A percentile compares a stretch with the other conserved stretches of the same genome.
Evolutionary conservation across 176 grass and related monocot species (phyloP).

Genomic region (Carex pumila): DNA sequence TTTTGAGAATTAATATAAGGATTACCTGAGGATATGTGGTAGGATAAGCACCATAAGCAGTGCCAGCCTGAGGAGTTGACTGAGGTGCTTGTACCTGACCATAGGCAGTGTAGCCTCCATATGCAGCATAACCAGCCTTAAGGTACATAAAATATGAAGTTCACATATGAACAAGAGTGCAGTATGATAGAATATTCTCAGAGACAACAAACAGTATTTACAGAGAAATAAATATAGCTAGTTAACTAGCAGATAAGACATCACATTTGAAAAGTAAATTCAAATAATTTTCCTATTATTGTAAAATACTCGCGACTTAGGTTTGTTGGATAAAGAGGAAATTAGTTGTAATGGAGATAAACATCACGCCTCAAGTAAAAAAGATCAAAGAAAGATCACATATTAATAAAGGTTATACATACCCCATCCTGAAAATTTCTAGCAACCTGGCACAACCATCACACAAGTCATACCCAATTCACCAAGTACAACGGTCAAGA

Average conservation of each 20-base stretch:
- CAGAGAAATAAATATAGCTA: not conserved
- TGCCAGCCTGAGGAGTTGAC: slow-evolving; percentile 10
- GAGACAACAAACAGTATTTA: not conserved
- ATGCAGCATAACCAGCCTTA: slow-evolving; percentile 33
- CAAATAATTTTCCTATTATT: not conserved
- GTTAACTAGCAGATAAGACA: not conserved
- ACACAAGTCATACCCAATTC: not conserved
- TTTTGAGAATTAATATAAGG: not conserved
- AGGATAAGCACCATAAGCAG: slow-evolving; percentile 33
- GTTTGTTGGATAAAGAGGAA: not conserved
- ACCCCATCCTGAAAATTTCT: not conserved
- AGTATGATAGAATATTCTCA: not conserved
- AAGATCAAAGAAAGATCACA: not conserved
- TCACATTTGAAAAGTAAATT: not conserved
- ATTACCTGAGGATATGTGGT: slow-evolving; percentile 10
- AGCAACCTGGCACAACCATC: not conserved
- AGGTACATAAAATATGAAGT: not conserved
- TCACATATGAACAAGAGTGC: not conserved
- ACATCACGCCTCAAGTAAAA: not conserved
- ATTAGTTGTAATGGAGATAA: not conserved
- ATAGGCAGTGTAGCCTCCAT: slow-evolving; percentile 30
- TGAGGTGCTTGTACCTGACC: slow-evolving; percentile 22
- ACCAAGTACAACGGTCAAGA: not conserved
- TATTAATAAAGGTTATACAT: not conserved
- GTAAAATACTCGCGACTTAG: not conserved